Percentiles rank a stretch among this genome's conserved stretches.
These are phyloP conservation scores for Sordariomycetes sp. DNA, from an alignment of 2,329 filamentous ascomycete species.

Conservation along the genomic window DNA sequence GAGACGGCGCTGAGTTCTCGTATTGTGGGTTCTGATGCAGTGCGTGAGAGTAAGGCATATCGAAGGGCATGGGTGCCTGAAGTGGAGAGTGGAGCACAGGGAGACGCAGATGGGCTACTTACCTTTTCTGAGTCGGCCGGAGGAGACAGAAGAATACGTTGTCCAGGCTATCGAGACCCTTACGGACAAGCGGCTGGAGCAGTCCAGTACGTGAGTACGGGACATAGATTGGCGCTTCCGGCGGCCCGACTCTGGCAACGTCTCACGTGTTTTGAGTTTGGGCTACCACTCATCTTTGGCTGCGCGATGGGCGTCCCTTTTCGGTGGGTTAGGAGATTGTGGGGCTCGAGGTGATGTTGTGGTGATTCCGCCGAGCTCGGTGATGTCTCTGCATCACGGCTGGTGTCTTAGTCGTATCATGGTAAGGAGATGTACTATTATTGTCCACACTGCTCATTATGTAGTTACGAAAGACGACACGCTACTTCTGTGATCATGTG, in stretches of 20 bases:
- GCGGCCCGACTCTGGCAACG: not conserved
- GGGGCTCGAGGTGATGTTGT: not conserved
- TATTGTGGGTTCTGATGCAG: constrained; percentile 28
- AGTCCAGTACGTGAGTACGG: not conserved
- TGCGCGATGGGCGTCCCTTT: not conserved
- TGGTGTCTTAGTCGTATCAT: not conserved
- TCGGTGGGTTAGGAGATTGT: not conserved
- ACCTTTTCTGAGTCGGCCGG: constrained; percentile 31
- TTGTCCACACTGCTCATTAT: not conserved
- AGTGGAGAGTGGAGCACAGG: constrained; percentile 17
- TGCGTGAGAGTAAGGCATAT: constrained; percentile 20
- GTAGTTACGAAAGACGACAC: not conserved
- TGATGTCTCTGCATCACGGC: not conserved
- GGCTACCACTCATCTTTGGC: constrained; percentile 1
- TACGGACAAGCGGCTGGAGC: not conserved
- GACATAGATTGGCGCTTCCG: not conserved
- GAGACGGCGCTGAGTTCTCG: constrained; percentile 25
- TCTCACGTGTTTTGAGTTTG: not conserved
- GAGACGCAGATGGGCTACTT: constrained; percentile 33
- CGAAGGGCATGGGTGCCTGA: constrained; percentile 22
- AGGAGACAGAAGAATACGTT: constrained; percentile 22
- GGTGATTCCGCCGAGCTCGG: not conserved
- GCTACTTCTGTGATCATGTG: not conserved
- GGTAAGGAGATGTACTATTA: not conserved
- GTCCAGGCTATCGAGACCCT: constrained; percentile 7